Base-by-base conservation (phyloP, 139 green algal genomes). In the Picochlorum sp. region DNA sequence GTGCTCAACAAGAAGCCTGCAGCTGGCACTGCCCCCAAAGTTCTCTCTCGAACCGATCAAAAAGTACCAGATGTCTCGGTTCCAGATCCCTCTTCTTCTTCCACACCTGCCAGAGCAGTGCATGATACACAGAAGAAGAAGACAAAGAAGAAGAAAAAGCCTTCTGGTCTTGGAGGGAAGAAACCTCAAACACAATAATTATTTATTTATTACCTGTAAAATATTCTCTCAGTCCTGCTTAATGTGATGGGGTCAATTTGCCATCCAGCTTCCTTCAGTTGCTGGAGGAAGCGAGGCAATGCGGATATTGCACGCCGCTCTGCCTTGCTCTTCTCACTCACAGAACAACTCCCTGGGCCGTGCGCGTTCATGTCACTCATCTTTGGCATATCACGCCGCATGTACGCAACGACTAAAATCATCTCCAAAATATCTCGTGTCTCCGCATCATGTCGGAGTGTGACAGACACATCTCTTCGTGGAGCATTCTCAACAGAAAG, bases 341-440 rank as follows among this genome's bases (percentile, higher is more conserved):
- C 34, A 41, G 34, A 41, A 41, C 9, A 11, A 41, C 34, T 41
- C 7, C 65, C 60, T 41, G 38, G 28, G 31, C 18, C 21, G 24
- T 18, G 34, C 8, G 34, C 34, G 34, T 41, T 13, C 8, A 41
- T 41, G 5, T 47, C 34, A 30, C 4, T 30, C 4, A 30, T 30
- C 28, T 30, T 30, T 30, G 28, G 4, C 28, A 30, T 6, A 30
- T 30, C 28, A 10, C 26, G 67, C 15, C 83, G 70, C n/a, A 90
- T 49, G 58, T 83, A 79, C 3, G 75, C 80, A 11, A 81, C 74
- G n/a, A 85, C 72, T 52, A 90, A 64, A 26, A 90, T 65, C 11
- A 74, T 77, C 54, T 79, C 71, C 28, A 82, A 37, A 9, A 90
- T 78, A 69, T 90, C 77, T 0, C 10, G 7, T 6, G 58, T 28